These are phyloP conservation scores for Carallia pectinifolia DNA, from an alignment of 345 rosid genomes.

Conservation along the genomic window DNA sequence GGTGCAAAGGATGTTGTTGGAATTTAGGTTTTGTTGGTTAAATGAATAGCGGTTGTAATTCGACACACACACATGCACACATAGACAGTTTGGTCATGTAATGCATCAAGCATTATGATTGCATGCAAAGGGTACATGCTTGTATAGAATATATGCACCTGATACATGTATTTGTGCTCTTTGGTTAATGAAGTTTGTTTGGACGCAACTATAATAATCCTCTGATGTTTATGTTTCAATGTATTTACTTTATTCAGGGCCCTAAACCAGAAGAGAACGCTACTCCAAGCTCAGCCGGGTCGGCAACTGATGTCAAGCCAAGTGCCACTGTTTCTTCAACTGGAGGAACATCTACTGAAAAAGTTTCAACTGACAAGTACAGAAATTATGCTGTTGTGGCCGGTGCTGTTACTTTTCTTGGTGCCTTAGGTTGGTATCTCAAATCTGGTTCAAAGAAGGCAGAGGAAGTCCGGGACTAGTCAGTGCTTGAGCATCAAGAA, in stretches of 20 bases:
- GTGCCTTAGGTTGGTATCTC: conserved; percentile 89
- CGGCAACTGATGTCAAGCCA: conserved; percentile 46
- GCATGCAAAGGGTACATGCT: not conserved
- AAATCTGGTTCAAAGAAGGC: conserved; percentile 68
- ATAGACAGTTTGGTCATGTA: too few species aligned
- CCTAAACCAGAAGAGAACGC: conserved; percentile 64
- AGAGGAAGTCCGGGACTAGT: conserved; percentile 54
- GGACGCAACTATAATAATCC: not conserved
- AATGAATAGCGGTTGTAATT: not conserved
- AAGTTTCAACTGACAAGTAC: conserved; percentile 68
- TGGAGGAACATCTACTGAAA: conserved; percentile 50
- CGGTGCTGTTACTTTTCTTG: conserved; percentile 53
- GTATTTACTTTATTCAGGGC: conserved; percentile 43
- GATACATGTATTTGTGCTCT: too few species aligned
- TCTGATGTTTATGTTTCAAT: not conserved
- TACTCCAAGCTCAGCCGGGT: conserved; percentile 33
- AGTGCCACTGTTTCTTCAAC: conserved; percentile 40
- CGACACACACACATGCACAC: too few species aligned
- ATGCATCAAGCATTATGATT: not conserved
- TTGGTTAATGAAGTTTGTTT: not conserved
- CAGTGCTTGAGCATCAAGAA: not conserved
- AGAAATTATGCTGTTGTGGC: conserved; percentile 85
- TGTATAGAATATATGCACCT: not conserved
- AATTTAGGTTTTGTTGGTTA: not conserved
- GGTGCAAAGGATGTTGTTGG: not conserved